These are phyloP conservation scores for Pythium oligandrum DNA, from an alignment of 352 stramenopile genomes.

Conservation along the genomic window DNA sequence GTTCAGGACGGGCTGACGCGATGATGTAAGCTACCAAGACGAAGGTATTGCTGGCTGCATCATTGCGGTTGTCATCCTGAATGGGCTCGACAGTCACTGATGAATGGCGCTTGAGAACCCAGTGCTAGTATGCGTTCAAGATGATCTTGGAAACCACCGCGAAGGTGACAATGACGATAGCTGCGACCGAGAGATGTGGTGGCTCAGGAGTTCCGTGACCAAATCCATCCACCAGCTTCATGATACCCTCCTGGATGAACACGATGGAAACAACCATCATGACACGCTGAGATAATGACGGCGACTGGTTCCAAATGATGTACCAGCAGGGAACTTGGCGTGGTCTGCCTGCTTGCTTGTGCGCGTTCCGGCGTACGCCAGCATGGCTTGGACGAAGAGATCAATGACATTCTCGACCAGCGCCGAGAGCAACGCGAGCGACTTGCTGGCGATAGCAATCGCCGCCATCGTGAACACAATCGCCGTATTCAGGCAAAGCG, in stretches of 20 bases:
- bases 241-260: constrained; percentile 59
- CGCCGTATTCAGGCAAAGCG: constrained; percentile 50
- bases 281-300: constrained; percentile 89
- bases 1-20: constrained; percentile 30
- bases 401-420: constrained; percentile 92
- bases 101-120: constrained; percentile 45
- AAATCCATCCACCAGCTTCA: constrained; percentile 42
- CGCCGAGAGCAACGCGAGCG: constrained; percentile 87
- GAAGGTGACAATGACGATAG: constrained; percentile 77
- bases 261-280: constrained; percentile 91
- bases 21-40: constrained; percentile 75
- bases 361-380: constrained; percentile 87
- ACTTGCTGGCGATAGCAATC: constrained; percentile 73
- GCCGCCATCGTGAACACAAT: constrained; percentile 67
- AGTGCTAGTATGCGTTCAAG: constrained; percentile 65
- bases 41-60: constrained; percentile 89
- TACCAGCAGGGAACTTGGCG: constrained; percentile 90
- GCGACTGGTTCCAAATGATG: constrained; percentile 88
- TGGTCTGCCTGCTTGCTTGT: constrained; percentile 67
- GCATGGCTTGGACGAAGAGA: constrained; percentile 86
- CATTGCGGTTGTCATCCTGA: constrained; percentile 93
- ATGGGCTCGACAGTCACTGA: constrained; percentile 51
- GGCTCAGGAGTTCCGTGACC: constrained; percentile 50
- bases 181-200: constrained; percentile 82
- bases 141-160: too few relatives aligned